Evolutionary conservation across 177 flowering plant genomes (phyloP), one percentile per base, ranked within the genome.

Genomic region (Telopea speciosissima): DNA sequence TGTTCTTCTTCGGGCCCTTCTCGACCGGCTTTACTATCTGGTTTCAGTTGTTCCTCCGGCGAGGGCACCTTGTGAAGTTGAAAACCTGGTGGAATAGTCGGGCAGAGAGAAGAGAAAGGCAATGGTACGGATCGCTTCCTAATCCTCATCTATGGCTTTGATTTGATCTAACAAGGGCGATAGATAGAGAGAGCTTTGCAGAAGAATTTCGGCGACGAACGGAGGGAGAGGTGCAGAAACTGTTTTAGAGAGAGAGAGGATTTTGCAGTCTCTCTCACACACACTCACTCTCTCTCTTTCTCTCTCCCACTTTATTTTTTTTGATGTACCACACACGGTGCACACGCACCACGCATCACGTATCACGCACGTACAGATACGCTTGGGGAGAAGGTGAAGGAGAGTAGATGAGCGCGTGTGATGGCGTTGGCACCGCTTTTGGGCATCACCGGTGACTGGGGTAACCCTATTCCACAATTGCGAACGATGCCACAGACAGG

Each of bases 71-170:
- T 79, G 83, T 60, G 65, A 24, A 76, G 76, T 62, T 68, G 76
- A 80, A 70, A 85, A 83, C 81, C 83, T 80, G 85, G 76, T 26
- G 79, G 76, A 21, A n/a, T n/a, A n/a, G n/a, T n/a, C n/a, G n/a
- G n/a, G n/a, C n/a, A n/a, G n/a, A n/a, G n/a, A n/a, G n/a, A n/a
- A n/a, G n/a, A 81, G 58, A 82, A 69, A 28, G 81, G 81, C 23
- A 83, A 73, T 19, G 85, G 85, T 9, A 73, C 77, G 67, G 68
- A 80, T 65, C 89, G 68, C 67, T 85, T 85, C 71, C 90, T 77
- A 82, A 87, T 87, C 82, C 90, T 85, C 88, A 87, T 87, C n/a
- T 56, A 19, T 62, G 44, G 24, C 28, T 44, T 16, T 5, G 61
- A 68, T 62, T 36, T 17, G 45, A 33, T 68, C 54, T 65, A 28